phyloP scores from a whole-genome alignment of 2,329 filamentous ascomycete genomes.

The Lasiodiplodia theobromae region DNA sequence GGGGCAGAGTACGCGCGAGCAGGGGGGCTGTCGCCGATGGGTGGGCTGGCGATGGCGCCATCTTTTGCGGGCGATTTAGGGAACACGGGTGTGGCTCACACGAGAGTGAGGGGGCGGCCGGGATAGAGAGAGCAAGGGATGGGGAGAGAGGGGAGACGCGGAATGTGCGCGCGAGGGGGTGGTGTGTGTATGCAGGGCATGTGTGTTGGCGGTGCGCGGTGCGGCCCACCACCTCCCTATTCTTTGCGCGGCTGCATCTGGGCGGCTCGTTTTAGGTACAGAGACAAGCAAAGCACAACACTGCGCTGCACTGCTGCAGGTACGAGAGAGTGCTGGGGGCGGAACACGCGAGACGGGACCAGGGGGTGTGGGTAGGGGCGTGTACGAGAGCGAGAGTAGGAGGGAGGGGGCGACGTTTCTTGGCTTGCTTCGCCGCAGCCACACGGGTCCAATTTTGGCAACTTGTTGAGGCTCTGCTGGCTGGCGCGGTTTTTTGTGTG shows the following conservation, averaged over 20 bases:
- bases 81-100: neutral
- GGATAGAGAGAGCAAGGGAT: neutral
- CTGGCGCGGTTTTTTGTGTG: neutral
- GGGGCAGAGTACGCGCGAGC: neutral
- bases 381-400: neutral
- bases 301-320: neutral
- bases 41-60: slow-evolving; percentile 17
- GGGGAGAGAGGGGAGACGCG: neutral
- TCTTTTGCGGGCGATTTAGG: neutral
- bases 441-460: neutral
- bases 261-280: slow-evolving; percentile 20
- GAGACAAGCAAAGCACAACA: neutral
- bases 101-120: neutral
- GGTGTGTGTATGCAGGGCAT: neutral
- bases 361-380: neutral
- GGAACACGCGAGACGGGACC: neutral
- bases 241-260: neutral
- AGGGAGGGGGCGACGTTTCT: neutral
- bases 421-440: neutral
- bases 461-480: neutral
- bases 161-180: neutral
- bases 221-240: slow-evolving; percentile 2
- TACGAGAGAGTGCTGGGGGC: neutral
- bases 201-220: slow-evolving; percentile 6
- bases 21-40: neutral